Conservation (phyloP, 331 rosid genomes). For the Prunus yedoensis region DNA sequence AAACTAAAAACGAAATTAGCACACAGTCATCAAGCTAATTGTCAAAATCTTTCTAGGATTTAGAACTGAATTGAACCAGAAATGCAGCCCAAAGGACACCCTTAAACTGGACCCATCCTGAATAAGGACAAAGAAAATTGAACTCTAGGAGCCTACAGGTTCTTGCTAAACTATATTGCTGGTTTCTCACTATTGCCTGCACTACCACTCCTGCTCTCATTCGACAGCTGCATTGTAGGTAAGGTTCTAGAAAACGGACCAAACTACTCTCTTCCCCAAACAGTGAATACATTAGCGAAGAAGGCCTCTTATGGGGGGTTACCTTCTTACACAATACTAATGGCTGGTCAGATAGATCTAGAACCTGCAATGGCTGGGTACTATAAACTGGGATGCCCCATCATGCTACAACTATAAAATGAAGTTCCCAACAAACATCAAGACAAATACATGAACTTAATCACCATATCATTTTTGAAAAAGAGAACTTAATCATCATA, state of each 20-base stretch:
- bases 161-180: constrained; percentile 1
- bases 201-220: neutral
- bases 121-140: neutral
- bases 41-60: neutral
- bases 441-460: neutral
- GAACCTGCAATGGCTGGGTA: neutral
- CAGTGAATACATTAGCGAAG: neutral
- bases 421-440: neutral
- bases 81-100: neutral
- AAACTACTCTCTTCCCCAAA: neutral
- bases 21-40: neutral
- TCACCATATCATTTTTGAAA: neutral
- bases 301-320: neutral
- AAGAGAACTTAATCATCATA: neutral
- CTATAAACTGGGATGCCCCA: neutral
- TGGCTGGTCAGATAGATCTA: neutral
- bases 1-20: neutral
- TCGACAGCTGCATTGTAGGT: neutral
- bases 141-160: neutral
- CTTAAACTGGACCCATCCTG: neutral
- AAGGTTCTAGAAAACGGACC: neutral
- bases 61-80: neutral
- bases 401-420: neutral
- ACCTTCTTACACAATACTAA: neutral
- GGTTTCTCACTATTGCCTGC: constrained; percentile 1